A percentile compares a stretch with the other conserved stretches of the same genome.
phyloP scores from a whole-genome alignment of 805 yeast species.

The Dipodascus albidus region DNA sequence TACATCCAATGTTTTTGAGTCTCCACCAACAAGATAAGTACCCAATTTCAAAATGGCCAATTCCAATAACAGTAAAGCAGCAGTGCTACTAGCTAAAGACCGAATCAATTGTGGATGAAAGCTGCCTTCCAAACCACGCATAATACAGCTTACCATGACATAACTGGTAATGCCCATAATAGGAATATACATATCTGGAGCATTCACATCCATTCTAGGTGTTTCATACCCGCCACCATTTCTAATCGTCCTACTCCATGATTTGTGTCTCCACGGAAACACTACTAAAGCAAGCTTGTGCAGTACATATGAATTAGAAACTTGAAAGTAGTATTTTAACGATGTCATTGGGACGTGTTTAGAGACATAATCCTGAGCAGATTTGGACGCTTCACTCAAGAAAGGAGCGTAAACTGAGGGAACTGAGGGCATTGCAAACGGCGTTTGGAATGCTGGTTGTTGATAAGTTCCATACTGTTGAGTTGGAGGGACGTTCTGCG shows the following conservation, averaged over 20 bases:
- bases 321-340: conserved; percentile 80
- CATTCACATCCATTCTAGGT: conserved; percentile 80
- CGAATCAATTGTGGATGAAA: conserved; percentile 93
- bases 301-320: conserved; percentile 77
- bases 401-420: conserved; percentile 11
- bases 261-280: conserved; percentile 76
- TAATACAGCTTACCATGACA: conserved; percentile 68
- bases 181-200: conserved; percentile 95
- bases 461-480: conserved; percentile 17
- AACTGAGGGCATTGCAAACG: conserved; percentile 15
- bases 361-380: conserved; percentile 24
- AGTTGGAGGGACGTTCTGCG: conserved; percentile 16
- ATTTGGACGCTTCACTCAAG: conserved; percentile 11
- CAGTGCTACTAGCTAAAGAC: conserved; percentile 70
- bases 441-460: conserved; percentile 10
- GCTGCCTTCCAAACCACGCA: conserved; percentile 76
- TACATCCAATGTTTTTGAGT: conserved; percentile 68
- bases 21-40: conserved; percentile 64
- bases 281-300: conserved; percentile 60
- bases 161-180: conserved; percentile 87
- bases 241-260: conserved; percentile 55
- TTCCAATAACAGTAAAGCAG: conserved; percentile 74
- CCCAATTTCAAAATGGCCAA: conserved; percentile 67
- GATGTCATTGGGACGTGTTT: conserved; percentile 40
- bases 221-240: conserved; percentile 45